Conservation (phyloP, 148 eudicot species). For the Camellia granthamiana region DNA sequence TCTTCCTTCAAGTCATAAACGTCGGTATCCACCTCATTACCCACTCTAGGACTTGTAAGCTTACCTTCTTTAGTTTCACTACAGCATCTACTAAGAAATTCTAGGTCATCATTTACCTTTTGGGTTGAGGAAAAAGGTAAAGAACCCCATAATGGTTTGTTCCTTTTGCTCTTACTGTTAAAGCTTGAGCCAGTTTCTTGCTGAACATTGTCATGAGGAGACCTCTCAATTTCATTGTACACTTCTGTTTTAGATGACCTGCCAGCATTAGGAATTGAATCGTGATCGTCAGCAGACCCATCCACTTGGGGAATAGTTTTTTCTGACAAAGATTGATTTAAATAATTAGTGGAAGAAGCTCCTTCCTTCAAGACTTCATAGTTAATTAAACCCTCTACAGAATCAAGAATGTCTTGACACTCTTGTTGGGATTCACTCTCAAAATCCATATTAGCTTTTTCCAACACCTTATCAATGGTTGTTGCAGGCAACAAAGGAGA, state of each 20-base stretch:
- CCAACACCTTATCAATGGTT: constrained; percentile 61
- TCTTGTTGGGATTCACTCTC: constrained; percentile 85
- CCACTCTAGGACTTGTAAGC: constrained; percentile 22
- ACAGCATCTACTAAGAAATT: constrained; percentile 21
- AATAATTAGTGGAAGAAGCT: constrained; percentile 25
- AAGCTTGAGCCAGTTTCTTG: constrained; percentile 29
- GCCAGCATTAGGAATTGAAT: constrained; percentile 20
- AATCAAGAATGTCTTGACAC: constrained; percentile 97
- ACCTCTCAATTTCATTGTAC: constrained; percentile 25
- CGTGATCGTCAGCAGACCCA: constrained; percentile 63
- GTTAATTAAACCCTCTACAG: constrained; percentile 39
- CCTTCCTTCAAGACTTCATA: constrained; percentile 33
- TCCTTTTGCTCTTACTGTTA: constrained; percentile 35
- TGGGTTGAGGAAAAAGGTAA: constrained; percentile 51
- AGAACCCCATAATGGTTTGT: constrained; percentile 52
- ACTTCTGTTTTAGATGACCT: constrained; percentile 24
- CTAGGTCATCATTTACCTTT: constrained; percentile 23
- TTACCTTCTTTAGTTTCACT: constrained; percentile 18
- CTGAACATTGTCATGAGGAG: constrained; percentile 22
- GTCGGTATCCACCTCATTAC: constrained; percentile 25
- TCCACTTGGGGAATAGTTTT: constrained; percentile 63
- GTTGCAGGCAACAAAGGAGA: constrained; percentile 73
- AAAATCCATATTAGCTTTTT: constrained; percentile 71
- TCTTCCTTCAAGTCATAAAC: constrained; percentile 21
- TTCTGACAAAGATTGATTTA: constrained; percentile 21